phyloP scores from a whole-genome alignment of 371 early-diverging fungal genomes.

The Mortierella sp. region DNA sequence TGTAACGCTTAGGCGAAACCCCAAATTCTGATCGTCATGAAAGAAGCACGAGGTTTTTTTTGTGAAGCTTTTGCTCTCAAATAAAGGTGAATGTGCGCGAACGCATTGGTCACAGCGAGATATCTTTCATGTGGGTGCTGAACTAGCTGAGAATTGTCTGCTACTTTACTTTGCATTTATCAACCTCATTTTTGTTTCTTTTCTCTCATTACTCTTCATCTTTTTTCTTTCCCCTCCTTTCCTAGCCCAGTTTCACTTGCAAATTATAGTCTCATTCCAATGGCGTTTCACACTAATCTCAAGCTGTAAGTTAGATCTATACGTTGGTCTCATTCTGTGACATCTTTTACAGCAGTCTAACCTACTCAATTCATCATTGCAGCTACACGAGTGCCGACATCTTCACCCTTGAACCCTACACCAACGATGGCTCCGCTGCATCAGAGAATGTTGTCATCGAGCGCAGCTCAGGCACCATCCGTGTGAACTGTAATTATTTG shows the following conservation, averaged over 20 bases:
- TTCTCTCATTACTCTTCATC: not conserved
- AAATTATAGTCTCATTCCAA: not conserved
- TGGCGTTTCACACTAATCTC: constrained; percentile 24
- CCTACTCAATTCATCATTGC: not conserved
- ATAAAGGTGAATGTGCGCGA: not conserved
- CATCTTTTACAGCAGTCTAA: not conserved
- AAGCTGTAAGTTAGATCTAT: constrained; percentile 31
- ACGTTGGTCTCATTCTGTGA: not conserved
- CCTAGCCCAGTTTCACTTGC: not conserved
- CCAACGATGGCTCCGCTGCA: constrained; percentile 44
- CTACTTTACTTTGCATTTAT: not conserved
- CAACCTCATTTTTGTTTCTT: not conserved
- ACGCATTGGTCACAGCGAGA: constrained; percentile 11
- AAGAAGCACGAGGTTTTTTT: not conserved
- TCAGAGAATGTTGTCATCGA: constrained; percentile 49
- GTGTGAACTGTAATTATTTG: constrained; percentile 34
- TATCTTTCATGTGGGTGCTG: not conserved
- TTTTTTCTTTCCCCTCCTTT: not conserved
- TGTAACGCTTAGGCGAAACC: too few species aligned
- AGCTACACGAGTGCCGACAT: constrained; percentile 38
- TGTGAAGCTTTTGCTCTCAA: constrained; percentile 1
- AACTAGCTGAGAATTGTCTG: not conserved
- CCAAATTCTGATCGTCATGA: not conserved
- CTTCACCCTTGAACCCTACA: constrained; percentile 48
- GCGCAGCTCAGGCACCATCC: constrained; percentile 39